Base-by-base conservation (phyloP, 2,329 filamentous ascomycete species). In the Dactylellina parvicollis region DNA sequence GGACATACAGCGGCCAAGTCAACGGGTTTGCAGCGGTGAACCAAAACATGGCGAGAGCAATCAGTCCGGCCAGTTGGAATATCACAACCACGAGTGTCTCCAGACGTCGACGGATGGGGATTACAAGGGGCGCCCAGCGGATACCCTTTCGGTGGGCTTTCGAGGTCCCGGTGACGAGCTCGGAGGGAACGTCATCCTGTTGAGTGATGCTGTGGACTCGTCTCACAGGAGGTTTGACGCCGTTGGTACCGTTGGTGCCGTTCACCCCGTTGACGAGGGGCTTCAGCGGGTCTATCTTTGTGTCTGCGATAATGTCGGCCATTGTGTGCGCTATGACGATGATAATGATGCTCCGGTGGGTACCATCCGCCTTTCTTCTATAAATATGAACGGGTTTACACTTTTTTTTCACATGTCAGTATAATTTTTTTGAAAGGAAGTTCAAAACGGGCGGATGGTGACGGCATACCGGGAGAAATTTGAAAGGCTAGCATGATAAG, bases 21-120 rank as follows among this genome's bases (percentile, higher is more conserved):
- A 98, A 83, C 0, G 95, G 95, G 65, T 96, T 93, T 64, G 92
- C 90, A 81, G 92, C 96, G 32, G 93, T 87, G 79, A 96, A 90
- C 83, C 96, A 96, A 84, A 98, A 98, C 67, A 89, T 80, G 3
- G 91, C 90, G 3, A 96, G 85, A 77, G 87, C 85, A 22, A 87
- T 81, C n/a, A 87, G 86, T 74, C 93, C 90, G 62, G 86, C 87
- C 76, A 91, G 84, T 74, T 87, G 91, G 80, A 93, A 90, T 77
- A 88, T 85, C 7, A 93, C 83, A 10, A 93, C 90, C 2, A 94
- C 86, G 36, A 92, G 86, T 2, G 93, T 95, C 81, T 94, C 90
- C 49, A 92, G 81, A 24, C 91, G 87, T 44, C 91, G 86, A 77
- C 86, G 85, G 52, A 92, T 82, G 1, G 91, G 90, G 20, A 93